A percentile compares a stretch with the other conserved stretches of the same genome.
Conservation (phyloP, 2,329 filamentous ascomycete species). For the Fusarium haematococcum region DNA sequence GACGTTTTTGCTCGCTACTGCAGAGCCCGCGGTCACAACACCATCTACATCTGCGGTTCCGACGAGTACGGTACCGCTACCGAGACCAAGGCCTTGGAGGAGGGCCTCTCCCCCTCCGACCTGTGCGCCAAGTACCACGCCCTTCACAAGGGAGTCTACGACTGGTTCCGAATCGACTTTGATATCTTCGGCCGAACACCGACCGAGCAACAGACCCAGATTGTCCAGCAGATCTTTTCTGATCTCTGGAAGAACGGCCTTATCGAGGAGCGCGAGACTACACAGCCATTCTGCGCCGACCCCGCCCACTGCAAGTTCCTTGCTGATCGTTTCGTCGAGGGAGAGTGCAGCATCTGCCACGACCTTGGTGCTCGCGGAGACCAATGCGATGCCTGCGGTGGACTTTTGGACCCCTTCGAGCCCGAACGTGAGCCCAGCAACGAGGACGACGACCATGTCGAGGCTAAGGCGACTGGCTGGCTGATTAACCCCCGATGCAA, state of each 20-base stretch:
- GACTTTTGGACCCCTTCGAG: constrained; percentile 77
- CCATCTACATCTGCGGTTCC: constrained; percentile 85
- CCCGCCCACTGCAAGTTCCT: constrained; percentile 81
- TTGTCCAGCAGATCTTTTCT: constrained; percentile 90
- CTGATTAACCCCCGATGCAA: constrained; percentile 92
- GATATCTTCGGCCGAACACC: constrained; percentile 96
- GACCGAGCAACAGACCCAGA: constrained; percentile 88
- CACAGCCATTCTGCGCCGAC: constrained; percentile 83
- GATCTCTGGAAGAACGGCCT: constrained; percentile 91
- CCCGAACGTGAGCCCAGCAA: constrained; percentile 54
- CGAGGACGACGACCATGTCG: constrained; percentile 49
- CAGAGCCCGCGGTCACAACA: constrained; percentile 82
- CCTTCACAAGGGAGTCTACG: constrained; percentile 90
- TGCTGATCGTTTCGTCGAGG: constrained; percentile 88
- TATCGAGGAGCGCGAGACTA: constrained; percentile 86
- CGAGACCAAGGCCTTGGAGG: constrained; percentile 94
- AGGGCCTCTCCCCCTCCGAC: constrained; percentile 82
- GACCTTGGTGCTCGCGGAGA: constrained; percentile 79
- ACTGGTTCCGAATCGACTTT: constrained; percentile 96
- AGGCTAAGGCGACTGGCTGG: constrained; percentile 56
- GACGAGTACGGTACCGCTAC: constrained; percentile 98
- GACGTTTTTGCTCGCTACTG: constrained; percentile 88
- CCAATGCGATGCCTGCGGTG: constrained; percentile 81
- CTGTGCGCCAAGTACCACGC: constrained; percentile 94
- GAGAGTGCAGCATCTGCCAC: constrained; percentile 79